Evolutionary conservation across 2,329 filamentous ascomycete genomes (phyloP).

Genomic region (Orbilia brochopaga): DNA sequence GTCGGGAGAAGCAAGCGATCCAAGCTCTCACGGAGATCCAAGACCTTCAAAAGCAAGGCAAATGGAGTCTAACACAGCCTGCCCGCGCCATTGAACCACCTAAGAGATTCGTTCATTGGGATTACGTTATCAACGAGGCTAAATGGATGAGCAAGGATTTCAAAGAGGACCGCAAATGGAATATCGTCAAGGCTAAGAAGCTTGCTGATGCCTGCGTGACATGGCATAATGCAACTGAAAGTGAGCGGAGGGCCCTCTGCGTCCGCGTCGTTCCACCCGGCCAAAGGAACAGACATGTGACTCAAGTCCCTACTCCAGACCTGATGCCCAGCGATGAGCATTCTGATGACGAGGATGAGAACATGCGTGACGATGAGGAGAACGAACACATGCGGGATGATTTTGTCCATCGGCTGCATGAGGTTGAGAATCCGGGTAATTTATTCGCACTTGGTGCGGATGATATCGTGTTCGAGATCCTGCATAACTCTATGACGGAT

Average conservation of each 20-base stretch:
- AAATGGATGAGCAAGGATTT: conserved; percentile 99
- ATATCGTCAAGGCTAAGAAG: conserved; percentile 77
- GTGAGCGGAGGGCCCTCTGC: conserved; percentile 72
- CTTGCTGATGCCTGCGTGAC: conserved; percentile 83
- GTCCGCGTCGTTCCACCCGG: conserved; percentile 59
- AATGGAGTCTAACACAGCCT: conserved; percentile 90
- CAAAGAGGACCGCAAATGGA: conserved; percentile 92
- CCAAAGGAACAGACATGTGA: conserved; percentile 51
- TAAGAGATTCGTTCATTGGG: conserved; percentile 78
- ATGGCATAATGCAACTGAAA: conserved; percentile 71
- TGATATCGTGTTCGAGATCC: conserved; percentile 79
- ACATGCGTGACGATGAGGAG: conserved; percentile 56
- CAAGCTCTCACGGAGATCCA: conserved; percentile 86
- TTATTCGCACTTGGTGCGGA: conserved; percentile 83
- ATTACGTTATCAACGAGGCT: conserved; percentile 85
- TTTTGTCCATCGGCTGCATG: conserved; percentile 49
- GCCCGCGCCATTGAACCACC: conserved; percentile 82
- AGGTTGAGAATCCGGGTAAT: conserved; percentile 66
- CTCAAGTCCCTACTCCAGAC: conserved; percentile 65
- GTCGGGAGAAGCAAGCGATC: conserved; percentile 85
- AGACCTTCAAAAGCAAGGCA: conserved; percentile 84
- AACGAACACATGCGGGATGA: conserved; percentile 56
- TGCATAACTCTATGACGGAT: conserved; percentile 75
- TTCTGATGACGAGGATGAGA: conserved; percentile 56
- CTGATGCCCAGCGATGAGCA: conserved; percentile 68